Conservation (phyloP, 2,329 filamentous ascomycete genomes). For the Macrophomina tecta region DNA sequence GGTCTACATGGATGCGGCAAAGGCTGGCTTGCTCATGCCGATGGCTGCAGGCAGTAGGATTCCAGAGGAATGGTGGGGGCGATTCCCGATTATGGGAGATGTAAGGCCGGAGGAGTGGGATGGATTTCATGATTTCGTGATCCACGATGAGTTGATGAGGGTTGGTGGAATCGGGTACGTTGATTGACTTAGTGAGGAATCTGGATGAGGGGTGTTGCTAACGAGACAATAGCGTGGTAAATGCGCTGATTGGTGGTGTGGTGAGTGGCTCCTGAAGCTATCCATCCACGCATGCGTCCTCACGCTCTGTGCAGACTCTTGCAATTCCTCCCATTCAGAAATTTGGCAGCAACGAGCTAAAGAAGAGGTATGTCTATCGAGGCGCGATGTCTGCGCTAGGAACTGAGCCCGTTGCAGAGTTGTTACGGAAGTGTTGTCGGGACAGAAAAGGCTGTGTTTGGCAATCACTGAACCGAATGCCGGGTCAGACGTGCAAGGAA, state of each 20-base stretch:
- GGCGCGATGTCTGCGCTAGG: conserved; percentile 16
- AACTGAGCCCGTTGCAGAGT: conserved; percentile 44
- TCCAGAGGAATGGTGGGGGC: conserved; percentile 33
- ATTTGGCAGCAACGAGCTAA: conserved; percentile 34
- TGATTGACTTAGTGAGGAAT: neutral
- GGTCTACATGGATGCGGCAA: conserved; percentile 38
- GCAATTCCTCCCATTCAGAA: conserved; percentile 51
- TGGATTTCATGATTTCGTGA: conserved; percentile 46
- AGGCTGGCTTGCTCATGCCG: conserved; percentile 39
- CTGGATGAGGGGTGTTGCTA: conserved; percentile 31
- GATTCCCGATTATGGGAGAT: neutral
- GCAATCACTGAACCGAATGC: conserved; percentile 56
- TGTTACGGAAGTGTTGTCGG: conserved; percentile 38
- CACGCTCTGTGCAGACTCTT: conserved; percentile 39
- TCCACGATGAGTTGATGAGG: conserved; percentile 45
- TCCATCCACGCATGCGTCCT: neutral
- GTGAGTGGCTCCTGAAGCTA: neutral
- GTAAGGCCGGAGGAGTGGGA: conserved; percentile 39
- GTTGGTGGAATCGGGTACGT: conserved; percentile 34
- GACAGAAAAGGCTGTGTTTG: conserved; percentile 40
- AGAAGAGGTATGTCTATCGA: neutral
- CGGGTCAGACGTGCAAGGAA: conserved; percentile 38
- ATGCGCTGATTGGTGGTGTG: neutral
- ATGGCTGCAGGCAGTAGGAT: conserved; percentile 41
- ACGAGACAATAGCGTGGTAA: conserved; percentile 31